Percentiles rank a stretch among this genome's conserved stretches.
Conservation (phyloP, 768 basidiomycete species). For the Lactarius trivialis region DNA sequence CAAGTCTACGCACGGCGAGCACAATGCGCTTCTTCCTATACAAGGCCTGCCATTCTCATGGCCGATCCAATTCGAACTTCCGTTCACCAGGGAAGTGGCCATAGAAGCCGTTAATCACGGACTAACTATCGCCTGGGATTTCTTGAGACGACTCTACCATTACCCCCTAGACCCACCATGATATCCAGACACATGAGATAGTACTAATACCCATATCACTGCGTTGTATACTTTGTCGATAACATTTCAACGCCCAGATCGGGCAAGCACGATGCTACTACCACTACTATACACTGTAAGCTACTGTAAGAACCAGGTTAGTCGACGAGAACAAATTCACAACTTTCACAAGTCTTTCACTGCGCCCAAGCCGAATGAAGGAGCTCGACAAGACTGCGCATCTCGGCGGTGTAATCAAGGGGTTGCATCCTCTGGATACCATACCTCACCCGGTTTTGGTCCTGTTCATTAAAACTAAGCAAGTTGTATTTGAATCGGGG, state of each 20-base stretch:
- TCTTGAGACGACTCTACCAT: slow-evolving; percentile 46
- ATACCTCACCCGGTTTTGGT: slow-evolving; percentile 75
- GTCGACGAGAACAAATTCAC: neutral
- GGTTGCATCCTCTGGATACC: slow-evolving; percentile 62
- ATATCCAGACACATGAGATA: slow-evolving; percentile 3
- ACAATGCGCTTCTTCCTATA: slow-evolving; percentile 21
- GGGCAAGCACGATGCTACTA: neutral
- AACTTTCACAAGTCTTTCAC: slow-evolving; percentile 17
- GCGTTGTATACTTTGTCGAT: neutral
- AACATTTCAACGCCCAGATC: neutral
- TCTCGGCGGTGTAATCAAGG: slow-evolving; percentile 68
- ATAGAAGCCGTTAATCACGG: slow-evolving; percentile 34
- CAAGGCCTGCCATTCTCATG: slow-evolving; percentile 30
- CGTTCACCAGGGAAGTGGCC: slow-evolving; percentile 31
- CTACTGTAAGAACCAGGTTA: neutral
- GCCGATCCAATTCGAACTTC: slow-evolving; percentile 29
- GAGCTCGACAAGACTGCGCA: slow-evolving; percentile 48
- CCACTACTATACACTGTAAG: slow-evolving; percentile 8
- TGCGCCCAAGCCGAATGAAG: slow-evolving; percentile 56
- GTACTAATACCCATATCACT: neutral
- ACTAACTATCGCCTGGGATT: slow-evolving; percentile 40
- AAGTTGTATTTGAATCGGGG: neutral
- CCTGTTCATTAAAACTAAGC: slow-evolving; percentile 39
- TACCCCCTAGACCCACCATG: slow-evolving; percentile 50
- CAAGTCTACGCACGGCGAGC: slow-evolving; percentile 25